Base-by-base conservation (phyloP, 345 rosid species). In the Hibiscus trionum region DNA sequence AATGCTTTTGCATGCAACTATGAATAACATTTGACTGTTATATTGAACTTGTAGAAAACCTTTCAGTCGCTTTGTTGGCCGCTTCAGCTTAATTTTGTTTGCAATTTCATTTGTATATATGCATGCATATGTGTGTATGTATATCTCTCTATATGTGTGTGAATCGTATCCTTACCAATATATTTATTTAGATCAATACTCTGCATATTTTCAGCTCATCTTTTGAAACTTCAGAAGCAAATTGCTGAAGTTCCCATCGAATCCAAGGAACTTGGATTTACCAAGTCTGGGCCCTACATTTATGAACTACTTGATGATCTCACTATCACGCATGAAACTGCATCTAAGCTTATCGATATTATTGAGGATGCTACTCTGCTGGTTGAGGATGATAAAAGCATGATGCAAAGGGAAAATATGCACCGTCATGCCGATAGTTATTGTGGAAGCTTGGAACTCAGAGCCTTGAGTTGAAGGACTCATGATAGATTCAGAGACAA, bases 211-310 rank as follows among this genome's bases (percentile, higher is more conserved):
- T 78, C 89, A 92, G 93, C 97, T 7, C 86, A 90, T 78, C 92
- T 95, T 82, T 72, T 95, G 81, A 90, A 95, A 84, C 87, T 95
- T 53, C 93, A 95, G 83, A 87, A 95, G 80, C 80, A 84, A 73
- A 95, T 92, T 76, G 85, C 87, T 77, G 92, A 92, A 70, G 75
- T 95, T 76, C 88, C 97, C 77, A 80, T 95, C 81, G 84, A 83
- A 61, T 88, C 88, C 39, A 90, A 73, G 86, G 96, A 90, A 61
- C 73, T 86, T 67, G 99, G 99, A 68, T 95, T 88, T 79, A 90
- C 97, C 59, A 87, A 81, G 88, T 96, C 99, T 26, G 99, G 97
- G 76, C 88, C 90, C 31, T 92, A 88, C 85, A 87, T 92, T 31
- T 92, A 90, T 82, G 90, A 92, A 73, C 66, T 95, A 74, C 91